Conservation (phyloP, 2,329 filamentous ascomycete genomes). For the Spiromastix sp. region DNA sequence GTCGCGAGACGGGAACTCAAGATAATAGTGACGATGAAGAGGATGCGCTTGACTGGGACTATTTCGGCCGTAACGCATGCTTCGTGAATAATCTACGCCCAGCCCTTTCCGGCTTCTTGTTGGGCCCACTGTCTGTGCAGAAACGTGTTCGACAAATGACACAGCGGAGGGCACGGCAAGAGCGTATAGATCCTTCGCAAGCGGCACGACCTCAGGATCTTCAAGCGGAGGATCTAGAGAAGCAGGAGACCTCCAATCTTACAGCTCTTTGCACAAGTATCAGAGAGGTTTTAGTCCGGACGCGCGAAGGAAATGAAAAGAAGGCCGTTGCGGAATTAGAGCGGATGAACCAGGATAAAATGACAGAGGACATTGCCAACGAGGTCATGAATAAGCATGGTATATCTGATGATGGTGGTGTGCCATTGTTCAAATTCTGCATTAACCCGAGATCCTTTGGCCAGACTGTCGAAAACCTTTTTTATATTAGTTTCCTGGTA, state of each 20-base stretch:
- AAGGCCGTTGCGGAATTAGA: constrained; percentile 37
- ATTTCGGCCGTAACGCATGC: constrained; percentile 68
- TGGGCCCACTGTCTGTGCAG: constrained; percentile 80
- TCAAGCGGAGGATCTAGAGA: constrained; percentile 60
- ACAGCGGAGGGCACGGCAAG: constrained; percentile 61
- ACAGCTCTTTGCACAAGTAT: constrained; percentile 72
- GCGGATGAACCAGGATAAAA: constrained; percentile 17
- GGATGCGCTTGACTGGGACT: constrained; percentile 75
- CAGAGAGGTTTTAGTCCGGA: constrained; percentile 45
- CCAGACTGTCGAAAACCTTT: constrained; percentile 92
- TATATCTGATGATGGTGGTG: constrained; percentile 57
- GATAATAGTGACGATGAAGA: constrained; percentile 57
- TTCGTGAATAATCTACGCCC: constrained; percentile 64
- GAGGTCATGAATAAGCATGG: constrained; percentile 43
- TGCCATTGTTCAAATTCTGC: constrained; percentile 76
- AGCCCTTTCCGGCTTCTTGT: constrained; percentile 68
- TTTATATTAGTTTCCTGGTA: constrained; percentile 91
- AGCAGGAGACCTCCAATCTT: constrained; percentile 67
- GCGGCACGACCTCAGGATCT: constrained; percentile 68
- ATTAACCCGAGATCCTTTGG: constrained; percentile 85
- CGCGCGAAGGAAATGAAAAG: constrained; percentile 36
- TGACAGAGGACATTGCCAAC: constrained; percentile 13
- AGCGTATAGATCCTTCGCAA: constrained; percentile 56
- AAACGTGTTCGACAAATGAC: constrained; percentile 65
- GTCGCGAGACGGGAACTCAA: constrained; percentile 48